Base-by-base conservation (phyloP, 257 asterid species). In the Solanum habrochaites region DNA sequence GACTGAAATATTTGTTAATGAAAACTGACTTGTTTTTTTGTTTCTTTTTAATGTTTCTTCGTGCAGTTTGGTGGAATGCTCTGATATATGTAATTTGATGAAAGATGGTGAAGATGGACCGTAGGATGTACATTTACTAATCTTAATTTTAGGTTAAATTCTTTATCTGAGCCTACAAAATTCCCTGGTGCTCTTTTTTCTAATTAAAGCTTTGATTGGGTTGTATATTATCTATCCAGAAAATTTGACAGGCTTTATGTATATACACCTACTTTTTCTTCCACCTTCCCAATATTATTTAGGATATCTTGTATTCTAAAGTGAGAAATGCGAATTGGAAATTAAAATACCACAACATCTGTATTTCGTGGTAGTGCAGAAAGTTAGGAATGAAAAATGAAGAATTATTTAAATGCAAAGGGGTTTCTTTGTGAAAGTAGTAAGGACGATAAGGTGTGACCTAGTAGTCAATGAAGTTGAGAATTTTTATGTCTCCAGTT, bases 91-190 rank as follows among this genome's bases (percentile, higher is more conserved):
- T 86, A 96, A 96, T 92, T 90, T 96, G 93, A 96, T 95, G 69
- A 94, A 95, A 90, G 98, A 94, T 75, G 97, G 97, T 78, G 98
- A 95, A 86, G 98, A 94, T 89, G 98, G 98, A 49, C 98, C 95
- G 4, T 95, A 89, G 85, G 32, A 0, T 85, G 82, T 73, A 60
- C 70, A 72, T 72, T n/a, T 1, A 49, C 60, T 6, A 14, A 52
- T 85, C 39, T 8, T 49, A 49, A 2, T 18, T 47, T 81, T 81
- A 16, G 69, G 70, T 47, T 29, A 49, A 31, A 81, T 81, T 81
- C 85, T 81, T 78, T 81, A 49, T 31, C 56, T 11, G 70, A 31
- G 45, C 85, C 85, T 81, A 81, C 70, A 0, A 49, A 81, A 49
- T 49, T 49, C 35, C 45, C 85, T 18, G 45, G 31, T 11, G 70